Evolutionary conservation across 2,329 filamentous ascomycete species (phyloP).

Genomic region (Pyrenophora seminiperda): DNA sequence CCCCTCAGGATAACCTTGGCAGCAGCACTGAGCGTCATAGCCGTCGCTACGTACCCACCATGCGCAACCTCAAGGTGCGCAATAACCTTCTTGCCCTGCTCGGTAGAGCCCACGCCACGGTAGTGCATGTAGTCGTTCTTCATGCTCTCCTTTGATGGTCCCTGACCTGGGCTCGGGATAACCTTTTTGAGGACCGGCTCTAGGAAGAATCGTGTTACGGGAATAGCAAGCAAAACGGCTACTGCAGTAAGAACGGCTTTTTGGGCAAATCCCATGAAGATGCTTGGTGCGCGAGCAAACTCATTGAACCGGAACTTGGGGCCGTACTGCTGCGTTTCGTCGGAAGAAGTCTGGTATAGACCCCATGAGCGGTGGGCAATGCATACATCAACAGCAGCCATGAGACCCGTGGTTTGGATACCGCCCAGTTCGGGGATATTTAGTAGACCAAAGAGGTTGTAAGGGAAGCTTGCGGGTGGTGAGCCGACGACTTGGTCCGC

Average conservation of each 20-base stretch:
- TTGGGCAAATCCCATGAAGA: constrained; percentile 54
- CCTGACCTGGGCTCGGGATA: constrained; percentile 36
- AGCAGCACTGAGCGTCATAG: constrained; percentile 65
- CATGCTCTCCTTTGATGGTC: constrained; percentile 55
- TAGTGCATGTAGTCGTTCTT: constrained; percentile 67
- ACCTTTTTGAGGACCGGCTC: constrained; percentile 38
- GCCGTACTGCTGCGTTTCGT: constrained; percentile 55
- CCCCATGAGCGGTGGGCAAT: constrained; percentile 66
- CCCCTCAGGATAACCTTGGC: constrained; percentile 70
- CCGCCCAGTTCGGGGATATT: constrained; percentile 64
- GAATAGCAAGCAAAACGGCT: constrained; percentile 54
- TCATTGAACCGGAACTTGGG: constrained; percentile 63
- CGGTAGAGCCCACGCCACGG: constrained; percentile 66
- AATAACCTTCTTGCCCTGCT: constrained; percentile 57
- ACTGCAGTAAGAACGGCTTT: constrained; percentile 56
- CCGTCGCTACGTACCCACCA: constrained; percentile 71
- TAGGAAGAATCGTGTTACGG: constrained; percentile 57
- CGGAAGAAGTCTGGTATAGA: constrained; percentile 49
- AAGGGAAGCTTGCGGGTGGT: constrained; percentile 46
- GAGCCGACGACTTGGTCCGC: constrained; percentile 43
- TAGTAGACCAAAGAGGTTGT: constrained; percentile 58
- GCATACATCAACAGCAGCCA: constrained; percentile 59
- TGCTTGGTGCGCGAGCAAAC: constrained; percentile 59
- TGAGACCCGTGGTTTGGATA: constrained; percentile 60
- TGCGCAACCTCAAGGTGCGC: constrained; percentile 63